Conservation (phyloP, 164 flowering plant genomes). For the Magnolia kwangsiensis region DNA sequence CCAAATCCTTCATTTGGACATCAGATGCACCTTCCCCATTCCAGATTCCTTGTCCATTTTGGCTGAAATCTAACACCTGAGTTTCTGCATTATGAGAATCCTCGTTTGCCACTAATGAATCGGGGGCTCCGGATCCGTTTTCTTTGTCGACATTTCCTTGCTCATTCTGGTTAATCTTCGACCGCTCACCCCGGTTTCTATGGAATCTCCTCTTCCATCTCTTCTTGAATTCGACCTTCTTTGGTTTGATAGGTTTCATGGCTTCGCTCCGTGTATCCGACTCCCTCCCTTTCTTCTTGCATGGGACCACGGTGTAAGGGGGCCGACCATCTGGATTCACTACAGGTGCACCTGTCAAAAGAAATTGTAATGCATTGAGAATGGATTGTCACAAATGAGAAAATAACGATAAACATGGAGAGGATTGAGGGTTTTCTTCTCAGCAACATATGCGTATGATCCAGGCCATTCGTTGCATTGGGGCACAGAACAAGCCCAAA, state of each 20-base stretch:
- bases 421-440: background rate
- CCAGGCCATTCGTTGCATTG: background rate
- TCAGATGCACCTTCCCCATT: background rate
- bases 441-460: background rate
- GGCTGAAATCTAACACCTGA: background rate
- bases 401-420: background rate
- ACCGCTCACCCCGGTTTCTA: conserved; percentile 13
- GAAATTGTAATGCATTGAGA: background rate
- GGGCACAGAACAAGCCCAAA: background rate
- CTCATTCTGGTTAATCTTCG: conserved; percentile 7
- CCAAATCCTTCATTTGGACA: background rate
- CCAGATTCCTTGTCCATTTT: conserved; percentile 15
- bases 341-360: conserved; percentile 16
- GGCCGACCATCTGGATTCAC: conserved; percentile 22
- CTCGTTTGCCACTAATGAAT: conserved; percentile 5
- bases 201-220: conserved; percentile 28
- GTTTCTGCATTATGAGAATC: conserved; percentile 4
- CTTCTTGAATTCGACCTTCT: conserved; percentile 47
- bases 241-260: conserved; percentile 45
- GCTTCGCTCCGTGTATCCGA: conserved; percentile 21
- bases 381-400: background rate
- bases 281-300: conserved; percentile 48
- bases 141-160: conserved; percentile 9
- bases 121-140: conserved; percentile 4
- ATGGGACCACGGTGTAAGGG: conserved; percentile 64